phyloP scores from a whole-genome alignment of 2,329 filamentous ascomycete species.

The Didymella pomorum region DNA sequence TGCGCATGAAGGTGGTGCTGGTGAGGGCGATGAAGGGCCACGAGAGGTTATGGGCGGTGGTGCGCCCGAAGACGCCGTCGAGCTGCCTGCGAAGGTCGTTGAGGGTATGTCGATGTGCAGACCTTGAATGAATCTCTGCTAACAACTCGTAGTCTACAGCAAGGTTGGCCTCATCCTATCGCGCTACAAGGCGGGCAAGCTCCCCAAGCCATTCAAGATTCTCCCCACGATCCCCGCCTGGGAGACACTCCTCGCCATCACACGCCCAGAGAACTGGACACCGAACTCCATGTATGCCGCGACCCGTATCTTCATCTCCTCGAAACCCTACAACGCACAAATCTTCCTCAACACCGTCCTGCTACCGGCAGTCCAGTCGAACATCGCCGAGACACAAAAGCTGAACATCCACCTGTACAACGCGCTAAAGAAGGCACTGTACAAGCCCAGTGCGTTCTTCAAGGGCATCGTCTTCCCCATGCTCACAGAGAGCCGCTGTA shows the following conservation, averaged over 20 bases:
- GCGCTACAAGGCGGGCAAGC: conserved; percentile 92
- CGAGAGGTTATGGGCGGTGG: conserved; percentile 61
- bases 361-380: conserved; percentile 87
- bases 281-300: conserved; percentile 86
- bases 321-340: conserved; percentile 80
- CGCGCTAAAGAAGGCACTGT: conserved; percentile 87
- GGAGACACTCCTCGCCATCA: conserved; percentile 86
- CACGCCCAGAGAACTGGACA: conserved; percentile 80
- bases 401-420: conserved; percentile 96
- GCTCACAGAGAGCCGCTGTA: conserved; percentile 84
- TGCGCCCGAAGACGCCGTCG: conserved; percentile 78
- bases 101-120: conserved; percentile 58
- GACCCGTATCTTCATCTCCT: conserved; percentile 89
- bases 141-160: conserved; percentile 70
- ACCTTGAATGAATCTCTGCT: conserved; percentile 3
- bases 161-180: conserved; percentile 91
- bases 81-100: conserved; percentile 88
- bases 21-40: conserved; percentile 52
- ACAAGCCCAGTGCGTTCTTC: conserved; percentile 96
- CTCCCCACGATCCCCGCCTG: conserved; percentile 90
- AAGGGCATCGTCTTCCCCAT: conserved; percentile 95
- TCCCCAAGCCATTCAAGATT: conserved; percentile 98
- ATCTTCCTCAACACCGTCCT: conserved; percentile 87
- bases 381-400: conserved; percentile 94
- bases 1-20: conserved; percentile 78